Evolutionary conservation across 352 stramenopile species (phyloP).

Genomic region (Globisporangium irregulare): DNA sequence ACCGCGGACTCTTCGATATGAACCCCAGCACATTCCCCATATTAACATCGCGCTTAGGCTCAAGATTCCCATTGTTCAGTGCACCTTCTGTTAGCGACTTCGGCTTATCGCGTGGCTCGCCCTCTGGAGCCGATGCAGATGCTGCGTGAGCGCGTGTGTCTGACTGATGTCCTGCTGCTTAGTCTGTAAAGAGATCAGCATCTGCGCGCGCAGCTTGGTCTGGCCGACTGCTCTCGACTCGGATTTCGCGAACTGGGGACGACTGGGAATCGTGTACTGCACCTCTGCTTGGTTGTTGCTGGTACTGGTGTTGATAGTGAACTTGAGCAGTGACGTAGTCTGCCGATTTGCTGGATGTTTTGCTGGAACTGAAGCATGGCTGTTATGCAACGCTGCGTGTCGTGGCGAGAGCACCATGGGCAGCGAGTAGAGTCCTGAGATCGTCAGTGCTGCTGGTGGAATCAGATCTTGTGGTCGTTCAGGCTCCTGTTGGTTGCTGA

Average conservation of each 20-base stretch:
- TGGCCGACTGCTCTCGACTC: conserved; percentile 11
- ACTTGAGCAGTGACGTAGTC: neutral
- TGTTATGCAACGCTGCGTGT: neutral
- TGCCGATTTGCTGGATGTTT: neutral
- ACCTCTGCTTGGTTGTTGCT: conserved; percentile 11
- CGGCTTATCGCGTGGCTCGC: conserved; percentile 16
- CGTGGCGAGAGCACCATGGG: conserved; percentile 8
- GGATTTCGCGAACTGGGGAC: neutral
- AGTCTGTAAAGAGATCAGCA: conserved; percentile 19
- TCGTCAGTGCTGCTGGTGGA: neutral
- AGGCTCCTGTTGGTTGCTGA: conserved; percentile 3
- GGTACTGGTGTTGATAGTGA: no score
- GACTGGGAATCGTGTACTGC: neutral
- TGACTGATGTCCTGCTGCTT: conserved; percentile 13
- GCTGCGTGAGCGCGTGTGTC: conserved; percentile 20
- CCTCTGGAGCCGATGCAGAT: conserved; percentile 25
- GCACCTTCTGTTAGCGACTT: conserved; percentile 26
- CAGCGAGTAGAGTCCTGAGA: neutral
- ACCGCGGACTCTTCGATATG: conserved; percentile 5
- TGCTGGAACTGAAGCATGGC: neutral
- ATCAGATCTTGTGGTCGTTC: neutral
- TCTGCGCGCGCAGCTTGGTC: conserved; percentile 26
- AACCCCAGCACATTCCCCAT: conserved; percentile 9
- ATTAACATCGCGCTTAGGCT: neutral
- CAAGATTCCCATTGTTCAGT: conserved; percentile 11